phyloP scores from a whole-genome alignment of 345 rosid species.

The Melastoma malabathricum region DNA sequence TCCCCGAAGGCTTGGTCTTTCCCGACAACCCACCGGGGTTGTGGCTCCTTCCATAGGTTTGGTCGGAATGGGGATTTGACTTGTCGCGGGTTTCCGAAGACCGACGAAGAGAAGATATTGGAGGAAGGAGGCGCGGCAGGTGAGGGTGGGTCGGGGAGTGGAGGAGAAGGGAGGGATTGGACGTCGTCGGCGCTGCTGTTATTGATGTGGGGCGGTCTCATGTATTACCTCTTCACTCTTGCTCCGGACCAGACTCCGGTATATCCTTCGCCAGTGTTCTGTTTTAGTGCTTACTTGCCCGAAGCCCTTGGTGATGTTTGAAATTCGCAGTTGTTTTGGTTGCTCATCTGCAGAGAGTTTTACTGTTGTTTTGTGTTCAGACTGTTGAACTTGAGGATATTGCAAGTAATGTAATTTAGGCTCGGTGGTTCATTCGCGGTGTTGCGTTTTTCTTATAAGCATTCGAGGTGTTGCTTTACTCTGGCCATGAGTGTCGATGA shows the following conservation, averaged over 20 bases:
- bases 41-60: too few species aligned
- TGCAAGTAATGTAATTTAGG: too few species aligned
- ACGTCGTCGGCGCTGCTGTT: slow-evolving; percentile 60
- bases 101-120: slow-evolving; percentile 26
- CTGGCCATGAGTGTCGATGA: too few species aligned
- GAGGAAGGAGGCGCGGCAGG: slow-evolving; percentile 16
- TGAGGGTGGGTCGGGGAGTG: neutral
- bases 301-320: neutral
- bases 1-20: too few species aligned
- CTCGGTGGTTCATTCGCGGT: too few species aligned
- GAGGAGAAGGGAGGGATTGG: slow-evolving; percentile 47
- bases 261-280: slow-evolving; percentile 1
- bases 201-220: slow-evolving; percentile 54
- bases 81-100: slow-evolving; percentile 31
- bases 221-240: slow-evolving; percentile 65
- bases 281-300: neutral
- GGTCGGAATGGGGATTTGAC: slow-evolving; percentile 7
- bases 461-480: too few species aligned
- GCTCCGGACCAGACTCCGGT: slow-evolving; percentile 77
- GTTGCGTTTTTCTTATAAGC: too few species aligned
- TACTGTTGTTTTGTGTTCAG: too few species aligned
- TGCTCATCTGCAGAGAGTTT: too few species aligned
- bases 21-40: too few species aligned
- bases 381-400: too few species aligned
- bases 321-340: too few species aligned